phyloP scores from a whole-genome alignment of 2,329 filamentous ascomycete species.

The Botrytis porri region DNA sequence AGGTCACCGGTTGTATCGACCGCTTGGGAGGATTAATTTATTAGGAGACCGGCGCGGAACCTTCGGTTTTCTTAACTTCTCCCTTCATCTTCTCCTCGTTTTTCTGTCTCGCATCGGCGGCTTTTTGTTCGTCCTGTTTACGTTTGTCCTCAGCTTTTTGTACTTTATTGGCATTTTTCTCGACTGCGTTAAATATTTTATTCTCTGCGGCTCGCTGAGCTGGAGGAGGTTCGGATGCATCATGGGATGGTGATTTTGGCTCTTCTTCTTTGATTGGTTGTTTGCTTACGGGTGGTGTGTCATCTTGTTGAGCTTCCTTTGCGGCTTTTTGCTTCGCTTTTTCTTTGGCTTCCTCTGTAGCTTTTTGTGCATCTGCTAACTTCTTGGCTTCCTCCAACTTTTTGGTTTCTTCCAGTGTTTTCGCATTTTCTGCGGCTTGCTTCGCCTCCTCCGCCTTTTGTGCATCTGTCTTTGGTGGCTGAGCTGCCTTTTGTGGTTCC shows the following conservation, averaged over 20 bases:
- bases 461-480: constrained; percentile 18
- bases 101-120: constrained; percentile 13
- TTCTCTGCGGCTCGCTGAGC: constrained; percentile 17
- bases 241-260: background rate
- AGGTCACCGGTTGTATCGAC: background rate
- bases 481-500: constrained; percentile 28
- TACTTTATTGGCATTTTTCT: constrained; percentile 18
- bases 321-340: constrained; percentile 8
- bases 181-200: constrained; percentile 15
- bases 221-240: constrained; percentile 8
- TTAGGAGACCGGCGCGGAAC: background rate
- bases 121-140: constrained; percentile 17
- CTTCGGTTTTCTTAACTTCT: background rate
- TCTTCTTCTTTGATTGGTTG: constrained; percentile 13
- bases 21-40: background rate
- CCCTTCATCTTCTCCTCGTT: constrained; percentile 15
- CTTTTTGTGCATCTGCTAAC: constrained; percentile 1
- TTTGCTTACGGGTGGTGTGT: constrained; percentile 14
- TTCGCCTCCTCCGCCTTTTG: constrained; percentile 23
- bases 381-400: constrained; percentile 5
- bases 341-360: background rate
- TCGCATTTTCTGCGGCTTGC: constrained; percentile 32
- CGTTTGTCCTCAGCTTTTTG: constrained; percentile 20
- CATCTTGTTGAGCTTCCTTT: constrained; percentile 1
- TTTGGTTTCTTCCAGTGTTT: constrained; percentile 33